Base-by-base conservation (phyloP, 805 yeast genomes). In the Wickerhamomyces kurtzmanii region DNA sequence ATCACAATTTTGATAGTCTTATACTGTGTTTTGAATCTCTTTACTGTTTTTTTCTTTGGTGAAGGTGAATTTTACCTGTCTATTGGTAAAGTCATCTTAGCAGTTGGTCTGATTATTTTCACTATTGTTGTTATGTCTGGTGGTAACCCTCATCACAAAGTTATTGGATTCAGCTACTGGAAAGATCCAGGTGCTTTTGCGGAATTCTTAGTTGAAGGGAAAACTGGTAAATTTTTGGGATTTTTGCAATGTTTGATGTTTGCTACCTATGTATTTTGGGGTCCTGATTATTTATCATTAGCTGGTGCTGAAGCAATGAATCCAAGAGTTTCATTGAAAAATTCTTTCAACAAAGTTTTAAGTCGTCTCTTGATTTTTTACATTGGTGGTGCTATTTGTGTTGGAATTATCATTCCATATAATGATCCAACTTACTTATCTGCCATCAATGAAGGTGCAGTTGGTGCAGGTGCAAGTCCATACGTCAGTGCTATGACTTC, bases 401-500 rank as follows among this genome's bases (percentile, higher is more conserved):
- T 79, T 37, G 86, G 87, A 25, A 66, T 77, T 38, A 62, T 80
- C 15, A 67, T 78, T 29, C 71, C 82, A 9, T 71, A 62, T 43
- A 66, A 73, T 39, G 81, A 78, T 37, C 65, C 72, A 4, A 51
- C 51, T 17, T 59, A 80, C 36, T 47, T 59, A 4, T 49, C 41
- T 10, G 73, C 78, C 11, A 52, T 71, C 25, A 55, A 57, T 1
- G 45, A 55, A 6, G 67, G 70, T 24, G 62, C 69, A 16, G 69
- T 79, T 1, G 80, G 81, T 27, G 87, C 75, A 5, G 65, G 71
- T 17, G 57, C 71, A 8, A 79, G 91, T 11, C 94, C 94, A 22
- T 83, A 82, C 44, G 87, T 82, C 29, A 75, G 82, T 45, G 94
- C 94, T 26, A 76, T 83, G 44, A 68, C 68, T 36, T 68, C 67